Conservation (phyloP, 305 asterid species). For the Andrographis paniculata region DNA sequence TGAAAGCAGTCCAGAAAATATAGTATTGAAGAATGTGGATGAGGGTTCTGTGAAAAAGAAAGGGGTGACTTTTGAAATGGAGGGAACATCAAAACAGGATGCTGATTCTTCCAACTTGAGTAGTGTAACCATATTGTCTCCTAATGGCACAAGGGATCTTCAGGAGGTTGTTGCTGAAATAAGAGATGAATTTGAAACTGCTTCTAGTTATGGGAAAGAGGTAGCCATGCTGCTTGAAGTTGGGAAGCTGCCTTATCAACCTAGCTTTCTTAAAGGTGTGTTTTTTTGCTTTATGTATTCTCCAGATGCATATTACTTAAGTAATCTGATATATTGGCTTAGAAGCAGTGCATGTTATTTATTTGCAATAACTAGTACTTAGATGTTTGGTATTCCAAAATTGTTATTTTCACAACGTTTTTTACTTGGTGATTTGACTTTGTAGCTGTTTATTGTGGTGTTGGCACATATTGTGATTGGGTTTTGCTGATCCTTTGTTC, state of each 20-base stretch:
- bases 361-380: not conserved
- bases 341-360: not conserved
- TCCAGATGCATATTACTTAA: constrained; percentile 9
- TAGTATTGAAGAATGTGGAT: constrained; percentile 48
- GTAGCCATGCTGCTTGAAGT: constrained; percentile 92
- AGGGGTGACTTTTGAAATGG: constrained; percentile 85
- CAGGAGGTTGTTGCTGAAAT: constrained; percentile 87
- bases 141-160: constrained; percentile 76
- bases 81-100: constrained; percentile 51
- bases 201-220: constrained; percentile 79
- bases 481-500: not conserved
- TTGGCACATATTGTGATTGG: not conserved
- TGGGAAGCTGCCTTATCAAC: constrained; percentile 88
- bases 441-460: constrained; percentile 5
- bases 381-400: constrained; percentile 1
- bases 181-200: constrained; percentile 80
- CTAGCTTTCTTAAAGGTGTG: constrained; percentile 65
- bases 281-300: constrained; percentile 8
- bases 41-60: constrained; percentile 57
- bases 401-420: not conserved
- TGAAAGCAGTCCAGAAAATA: constrained; percentile 51
- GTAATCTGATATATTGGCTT: not conserved
- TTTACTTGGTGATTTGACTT: not conserved
- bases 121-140: constrained; percentile 48
- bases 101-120: constrained; percentile 63